phyloP scores from a whole-genome alignment of 148 eudicot species.

The Chenopodium album region DNA sequence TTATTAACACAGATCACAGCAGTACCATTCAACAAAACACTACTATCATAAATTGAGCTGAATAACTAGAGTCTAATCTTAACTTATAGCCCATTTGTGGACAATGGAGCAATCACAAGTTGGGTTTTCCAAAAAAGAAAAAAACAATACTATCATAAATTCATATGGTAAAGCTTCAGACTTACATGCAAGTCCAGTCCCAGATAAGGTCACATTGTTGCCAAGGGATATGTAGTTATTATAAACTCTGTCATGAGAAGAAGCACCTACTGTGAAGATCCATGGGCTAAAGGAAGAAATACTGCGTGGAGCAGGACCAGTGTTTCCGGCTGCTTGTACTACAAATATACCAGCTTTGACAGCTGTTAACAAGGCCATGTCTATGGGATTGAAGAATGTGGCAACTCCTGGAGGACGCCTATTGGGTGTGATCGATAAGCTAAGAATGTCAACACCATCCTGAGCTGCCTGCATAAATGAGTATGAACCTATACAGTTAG shows the following conservation, averaged over 20 bases:
- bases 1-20: background rate
- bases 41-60: background rate
- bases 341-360: conserved; percentile 87
- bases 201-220: conserved; percentile 68
- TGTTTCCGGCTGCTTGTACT: conserved; percentile 98
- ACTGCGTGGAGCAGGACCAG: conserved; percentile 96
- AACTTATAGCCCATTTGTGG: background rate
- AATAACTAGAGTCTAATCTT: background rate
- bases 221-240: conserved; percentile 79
- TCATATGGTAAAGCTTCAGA: conserved; percentile 2
- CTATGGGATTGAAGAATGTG: conserved; percentile 94
- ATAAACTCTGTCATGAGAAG: conserved; percentile 87
- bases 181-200: conserved; percentile 98
- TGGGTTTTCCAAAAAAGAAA: background rate
- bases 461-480: conserved; percentile 79
- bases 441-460: conserved; percentile 95
- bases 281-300: conserved; percentile 95
- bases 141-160: background rate
- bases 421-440: conserved; percentile 97
- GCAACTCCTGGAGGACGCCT: conserved; percentile 99
- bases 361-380: conserved; percentile 92
- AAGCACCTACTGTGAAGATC: conserved; percentile 98
- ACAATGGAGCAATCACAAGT: background rate
- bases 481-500: conserved; percentile 6
- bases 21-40: background rate